These are phyloP conservation scores for Erodium texanum DNA, from an alignment of 441 rosid genomes.

Conservation along the genomic window DNA sequence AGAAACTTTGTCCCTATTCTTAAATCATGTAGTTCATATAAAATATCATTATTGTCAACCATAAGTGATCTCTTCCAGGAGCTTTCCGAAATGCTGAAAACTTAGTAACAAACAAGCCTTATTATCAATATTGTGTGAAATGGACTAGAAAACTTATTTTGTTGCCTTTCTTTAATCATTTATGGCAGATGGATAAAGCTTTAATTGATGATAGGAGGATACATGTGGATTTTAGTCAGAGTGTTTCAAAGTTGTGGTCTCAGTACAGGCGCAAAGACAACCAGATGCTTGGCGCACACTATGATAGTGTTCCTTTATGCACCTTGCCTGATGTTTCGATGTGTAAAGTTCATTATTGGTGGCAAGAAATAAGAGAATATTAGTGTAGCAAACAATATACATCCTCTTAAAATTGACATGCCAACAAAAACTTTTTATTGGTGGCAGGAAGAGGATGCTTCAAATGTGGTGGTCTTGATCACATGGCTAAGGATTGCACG, in stretches of 20 bases:
- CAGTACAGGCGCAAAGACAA: constrained; percentile 56
- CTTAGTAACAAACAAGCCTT: background rate
- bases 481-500: constrained; percentile 70
- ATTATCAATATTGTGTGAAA: background rate
- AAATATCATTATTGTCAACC: too few relatives aligned
- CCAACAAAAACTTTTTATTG: background rate
- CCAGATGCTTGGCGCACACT: constrained; percentile 12
- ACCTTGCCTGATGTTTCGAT: background rate
- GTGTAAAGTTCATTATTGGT: background rate
- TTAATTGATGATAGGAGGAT: constrained; percentile 92
- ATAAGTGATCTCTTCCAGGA: background rate
- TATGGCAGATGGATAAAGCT: constrained; percentile 81
- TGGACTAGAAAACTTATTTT: background rate
- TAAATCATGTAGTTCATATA: too few relatives aligned
- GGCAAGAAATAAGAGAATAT: background rate
- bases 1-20: constrained; percentile 4
- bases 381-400: background rate
- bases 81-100: background rate
- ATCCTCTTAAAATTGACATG: background rate
- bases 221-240: constrained; percentile 92
- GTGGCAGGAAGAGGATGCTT: constrained; percentile 66
- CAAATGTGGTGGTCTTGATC: constrained; percentile 82
- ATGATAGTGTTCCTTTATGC: background rate
- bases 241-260: constrained; percentile 87
- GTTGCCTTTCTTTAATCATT: constrained; percentile 16